Conservation (phyloP, 2,329 filamentous ascomycete species). For the Beauveria sp. region DNA sequence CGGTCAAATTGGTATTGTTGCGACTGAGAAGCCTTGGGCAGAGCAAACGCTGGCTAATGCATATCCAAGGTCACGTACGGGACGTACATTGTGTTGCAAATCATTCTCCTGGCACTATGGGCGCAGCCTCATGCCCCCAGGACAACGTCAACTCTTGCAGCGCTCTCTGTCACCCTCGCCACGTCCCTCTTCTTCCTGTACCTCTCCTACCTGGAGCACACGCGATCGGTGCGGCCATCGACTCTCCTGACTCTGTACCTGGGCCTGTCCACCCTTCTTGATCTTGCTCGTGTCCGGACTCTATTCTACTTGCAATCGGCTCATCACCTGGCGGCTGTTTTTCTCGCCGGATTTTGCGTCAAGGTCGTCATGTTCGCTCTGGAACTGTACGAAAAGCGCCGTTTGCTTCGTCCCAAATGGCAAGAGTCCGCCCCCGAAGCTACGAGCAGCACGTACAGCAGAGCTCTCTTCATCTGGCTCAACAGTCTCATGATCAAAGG, state of each 20-base stretch:
- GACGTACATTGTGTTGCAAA: slow-evolving; percentile 8
- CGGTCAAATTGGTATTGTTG: not conserved
- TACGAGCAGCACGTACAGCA: slow-evolving; percentile 23
- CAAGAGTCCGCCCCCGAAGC: slow-evolving; percentile 21
- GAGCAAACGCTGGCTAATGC: not conserved
- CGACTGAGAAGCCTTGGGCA: not conserved
- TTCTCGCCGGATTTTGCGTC: slow-evolving; percentile 18
- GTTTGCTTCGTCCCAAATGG: slow-evolving; percentile 16
- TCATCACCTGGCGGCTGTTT: slow-evolving; percentile 17
- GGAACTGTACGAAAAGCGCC: slow-evolving; percentile 24
- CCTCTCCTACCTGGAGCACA: slow-evolving; percentile 26
- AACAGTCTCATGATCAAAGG: slow-evolving; percentile 22
- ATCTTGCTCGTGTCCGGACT: slow-evolving; percentile 25
- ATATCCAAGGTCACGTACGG: slow-evolving; percentile 1
- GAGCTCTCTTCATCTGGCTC: slow-evolving; percentile 27
- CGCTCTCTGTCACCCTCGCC: slow-evolving; percentile 14
- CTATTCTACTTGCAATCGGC: slow-evolving; percentile 22
- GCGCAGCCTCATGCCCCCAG: slow-evolving; percentile 8
- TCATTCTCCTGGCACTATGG: slow-evolving; percentile 17
- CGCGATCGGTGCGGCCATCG: slow-evolving; percentile 24
- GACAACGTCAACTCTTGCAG: slow-evolving; percentile 15
- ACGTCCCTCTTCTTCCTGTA: slow-evolving; percentile 13
- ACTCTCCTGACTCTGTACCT: slow-evolving; percentile 24
- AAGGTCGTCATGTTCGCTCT: slow-evolving; percentile 23
- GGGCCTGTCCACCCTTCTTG: slow-evolving; percentile 23